Percentiles rank a stretch among this genome's conserved stretches.
Evolutionary conservation across 2,329 filamentous ascomycete species (phyloP).

Genomic region (Tolypocladium sp.): DNA sequence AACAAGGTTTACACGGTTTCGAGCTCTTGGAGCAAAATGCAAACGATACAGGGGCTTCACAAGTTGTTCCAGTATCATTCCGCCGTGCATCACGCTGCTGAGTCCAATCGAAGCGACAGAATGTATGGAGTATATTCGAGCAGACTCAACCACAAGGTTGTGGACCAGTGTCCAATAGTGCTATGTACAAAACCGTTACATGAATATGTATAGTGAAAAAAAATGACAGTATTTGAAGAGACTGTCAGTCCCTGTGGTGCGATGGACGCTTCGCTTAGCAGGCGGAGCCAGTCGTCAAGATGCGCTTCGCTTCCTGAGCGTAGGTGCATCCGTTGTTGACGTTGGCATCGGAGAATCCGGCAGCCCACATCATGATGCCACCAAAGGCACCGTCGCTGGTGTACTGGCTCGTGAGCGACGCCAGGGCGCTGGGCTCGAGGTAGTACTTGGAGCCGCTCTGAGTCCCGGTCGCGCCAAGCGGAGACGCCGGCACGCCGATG

Average conservation of each 20-base stretch:
- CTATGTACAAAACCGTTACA: background rate
- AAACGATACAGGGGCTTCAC: no score
- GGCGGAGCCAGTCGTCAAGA: slow-evolving; percentile 14
- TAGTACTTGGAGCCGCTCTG: slow-evolving; percentile 23
- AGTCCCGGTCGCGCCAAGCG: slow-evolving; percentile 23
- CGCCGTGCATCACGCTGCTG: background rate
- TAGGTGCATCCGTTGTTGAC: slow-evolving; percentile 27
- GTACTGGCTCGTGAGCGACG: slow-evolving; percentile 17
- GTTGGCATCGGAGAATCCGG: slow-evolving; percentile 27
- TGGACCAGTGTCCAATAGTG: no score
- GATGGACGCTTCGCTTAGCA: background rate
- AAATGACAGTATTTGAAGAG: background rate
- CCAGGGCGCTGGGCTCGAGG: slow-evolving; percentile 19
- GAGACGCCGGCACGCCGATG: slow-evolving; percentile 18
- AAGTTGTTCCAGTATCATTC: background rate
- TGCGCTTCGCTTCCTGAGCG: slow-evolving; percentile 27
- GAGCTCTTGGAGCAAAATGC: no score
- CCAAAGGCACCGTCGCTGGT: slow-evolving; percentile 20
- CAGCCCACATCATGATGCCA: slow-evolving; percentile 32
- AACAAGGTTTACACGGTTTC: no score
- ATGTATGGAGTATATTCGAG: background rate
- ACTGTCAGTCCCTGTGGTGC: background rate
- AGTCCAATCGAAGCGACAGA: background rate
- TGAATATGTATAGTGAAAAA: background rate
- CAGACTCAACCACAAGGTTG: background rate